Evolutionary conservation across 2,329 filamentous ascomycete genomes (phyloP).

Genomic region (Neonectria ditissima): DNA sequence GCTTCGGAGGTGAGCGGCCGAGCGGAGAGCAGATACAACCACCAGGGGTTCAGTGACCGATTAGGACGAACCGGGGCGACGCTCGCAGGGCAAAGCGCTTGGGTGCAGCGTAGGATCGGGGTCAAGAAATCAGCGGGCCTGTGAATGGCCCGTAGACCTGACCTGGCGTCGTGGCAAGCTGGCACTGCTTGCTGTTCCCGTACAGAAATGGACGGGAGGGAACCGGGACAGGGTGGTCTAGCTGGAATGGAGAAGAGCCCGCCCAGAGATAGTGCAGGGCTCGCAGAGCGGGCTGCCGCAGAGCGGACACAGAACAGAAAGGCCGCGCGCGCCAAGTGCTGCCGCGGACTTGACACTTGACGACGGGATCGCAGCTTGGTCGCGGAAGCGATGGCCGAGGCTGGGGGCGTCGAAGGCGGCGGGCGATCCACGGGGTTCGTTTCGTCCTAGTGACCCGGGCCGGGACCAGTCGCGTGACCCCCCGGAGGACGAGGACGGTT

Average conservation of each 20-base stretch:
- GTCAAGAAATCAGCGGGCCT: background rate
- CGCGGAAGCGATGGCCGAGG: conserved; percentile 8
- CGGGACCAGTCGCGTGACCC: conserved; percentile 24
- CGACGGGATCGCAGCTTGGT: conserved; percentile 12
- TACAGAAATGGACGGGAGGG: background rate
- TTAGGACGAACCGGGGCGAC: background rate
- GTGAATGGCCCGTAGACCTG: conserved; percentile 17
- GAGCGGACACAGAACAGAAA: conserved; percentile 1
- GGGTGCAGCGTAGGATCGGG: background rate
- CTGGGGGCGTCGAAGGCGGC: conserved; percentile 3
- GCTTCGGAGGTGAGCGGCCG: conserved; percentile 24
- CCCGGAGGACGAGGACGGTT: background rate
- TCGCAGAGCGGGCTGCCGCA: conserved; percentile 8
- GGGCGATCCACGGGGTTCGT: conserved; percentile 14
- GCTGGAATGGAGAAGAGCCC: background rate
- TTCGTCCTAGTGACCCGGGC: conserved; percentile 21
- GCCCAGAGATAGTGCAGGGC: conserved; percentile 10
- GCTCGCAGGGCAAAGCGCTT: background rate
- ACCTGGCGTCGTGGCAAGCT: background rate
- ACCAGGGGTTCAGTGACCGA: background rate
- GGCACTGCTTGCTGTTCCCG: background rate
- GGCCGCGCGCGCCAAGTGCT: background rate
- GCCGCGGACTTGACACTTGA: too few species aligned
- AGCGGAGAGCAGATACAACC: conserved; percentile 19
- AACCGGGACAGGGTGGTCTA: conserved; percentile 7